Conservation (phyloP, 805 yeast genomes). For the Wickerhamiella lipophila region DNA sequence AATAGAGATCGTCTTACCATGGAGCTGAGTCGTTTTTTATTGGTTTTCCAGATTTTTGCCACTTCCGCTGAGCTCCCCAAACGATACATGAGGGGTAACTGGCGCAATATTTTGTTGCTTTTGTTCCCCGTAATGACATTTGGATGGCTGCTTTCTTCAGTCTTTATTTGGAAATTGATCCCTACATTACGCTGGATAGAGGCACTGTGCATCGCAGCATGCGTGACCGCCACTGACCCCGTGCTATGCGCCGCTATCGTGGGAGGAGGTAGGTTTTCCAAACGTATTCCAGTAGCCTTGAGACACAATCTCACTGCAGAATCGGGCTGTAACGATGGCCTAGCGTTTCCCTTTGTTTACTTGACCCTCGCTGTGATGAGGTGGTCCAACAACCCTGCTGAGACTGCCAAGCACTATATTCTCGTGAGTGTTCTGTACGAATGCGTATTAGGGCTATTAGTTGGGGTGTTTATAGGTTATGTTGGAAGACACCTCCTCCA, state of each 20-base stretch:
- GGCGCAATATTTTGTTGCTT: constrained; percentile 45
- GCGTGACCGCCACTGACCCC: constrained; percentile 70
- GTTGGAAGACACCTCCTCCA: constrained; percentile 35
- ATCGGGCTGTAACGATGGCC: constrained; percentile 64
- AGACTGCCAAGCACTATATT: constrained; percentile 52
- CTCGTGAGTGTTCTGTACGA: constrained; percentile 49
- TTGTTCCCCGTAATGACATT: constrained; percentile 57
- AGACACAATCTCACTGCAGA: constrained; percentile 54
- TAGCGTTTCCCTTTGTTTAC: constrained; percentile 47
- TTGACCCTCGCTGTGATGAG: constrained; percentile 43
- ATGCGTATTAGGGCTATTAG: constrained; percentile 43
- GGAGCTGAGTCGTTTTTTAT: constrained; percentile 53
- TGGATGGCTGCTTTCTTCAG: constrained; percentile 55
- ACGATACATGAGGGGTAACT: constrained; percentile 47
- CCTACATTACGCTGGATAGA: constrained; percentile 45
- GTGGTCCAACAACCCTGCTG: constrained; percentile 34
- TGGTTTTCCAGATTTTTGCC: constrained; percentile 59
- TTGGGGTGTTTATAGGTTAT: constrained; percentile 44
- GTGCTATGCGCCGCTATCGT: constrained; percentile 55
- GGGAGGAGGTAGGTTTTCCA: constrained; percentile 60
- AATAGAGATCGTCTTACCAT: constrained; percentile 62
- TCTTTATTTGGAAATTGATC: constrained; percentile 48
- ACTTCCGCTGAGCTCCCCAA: constrained; percentile 64
- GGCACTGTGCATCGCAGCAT: constrained; percentile 49
- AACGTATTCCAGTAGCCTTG: constrained; percentile 45